Percentiles rank a stretch among this genome's conserved stretches.
Conservation (phyloP, 345 rosid species). For the Hevea brasiliensis region DNA sequence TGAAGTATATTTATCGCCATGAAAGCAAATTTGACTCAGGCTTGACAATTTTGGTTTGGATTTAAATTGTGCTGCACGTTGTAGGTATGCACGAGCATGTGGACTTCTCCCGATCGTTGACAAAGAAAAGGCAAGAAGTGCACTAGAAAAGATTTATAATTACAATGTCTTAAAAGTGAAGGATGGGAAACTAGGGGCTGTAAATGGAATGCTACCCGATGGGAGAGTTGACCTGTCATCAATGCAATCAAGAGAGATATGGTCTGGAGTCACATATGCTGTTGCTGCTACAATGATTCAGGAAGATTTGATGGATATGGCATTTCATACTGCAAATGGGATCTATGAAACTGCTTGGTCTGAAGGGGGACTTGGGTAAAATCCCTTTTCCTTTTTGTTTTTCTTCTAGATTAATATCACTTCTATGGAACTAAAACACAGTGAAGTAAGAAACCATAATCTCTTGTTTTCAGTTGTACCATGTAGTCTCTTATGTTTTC, state of each 20-base stretch:
- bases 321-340: constrained; percentile 79
- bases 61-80: too few species aligned
- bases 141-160: constrained; percentile 73
- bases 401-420: not conserved
- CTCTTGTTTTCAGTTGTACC: too few species aligned
- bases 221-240: constrained; percentile 74
- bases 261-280: constrained; percentile 95
- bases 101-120: constrained; percentile 79
- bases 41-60: too few species aligned
- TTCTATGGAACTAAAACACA: too few species aligned
- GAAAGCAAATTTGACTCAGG: not conserved
- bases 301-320: constrained; percentile 66
- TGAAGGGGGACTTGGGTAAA: constrained; percentile 78
- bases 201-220: constrained; percentile 92
- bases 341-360: constrained; percentile 82
- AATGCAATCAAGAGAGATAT: constrained; percentile 89
- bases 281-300: constrained; percentile 91
- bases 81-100: constrained; percentile 84
- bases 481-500: not conserved
- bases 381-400: not conserved
- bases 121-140: constrained; percentile 55
- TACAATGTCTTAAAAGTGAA: constrained; percentile 79
- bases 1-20: not conserved
- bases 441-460: too few species aligned
- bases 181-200: constrained; percentile 79